Percentiles rank a stretch among this genome's conserved stretches.
These are phyloP conservation scores for Colletotrichum sublineola DNA, from an alignment of 2,329 filamentous ascomycete genomes.

Conservation along the genomic window DNA sequence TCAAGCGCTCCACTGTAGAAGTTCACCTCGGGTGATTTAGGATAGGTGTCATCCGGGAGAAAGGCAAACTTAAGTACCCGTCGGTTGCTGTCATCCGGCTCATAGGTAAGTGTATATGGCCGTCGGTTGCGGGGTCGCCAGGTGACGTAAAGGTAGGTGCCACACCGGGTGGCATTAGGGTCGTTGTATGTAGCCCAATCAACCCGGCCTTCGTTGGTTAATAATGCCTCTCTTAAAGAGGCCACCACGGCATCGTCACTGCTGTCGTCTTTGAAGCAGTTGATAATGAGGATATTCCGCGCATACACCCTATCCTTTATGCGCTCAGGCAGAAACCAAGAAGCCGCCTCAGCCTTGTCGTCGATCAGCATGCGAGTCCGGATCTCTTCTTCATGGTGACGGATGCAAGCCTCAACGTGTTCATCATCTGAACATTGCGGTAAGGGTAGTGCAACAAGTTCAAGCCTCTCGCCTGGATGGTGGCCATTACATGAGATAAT, in stretches of 20 bases:
- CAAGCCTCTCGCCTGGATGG: background rate
- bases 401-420: background rate
- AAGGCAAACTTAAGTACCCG: too few relatives aligned
- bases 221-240: slow-evolving; percentile 3
- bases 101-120: too few relatives aligned
- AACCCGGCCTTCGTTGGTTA: too few relatives aligned
- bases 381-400: slow-evolving; percentile 2
- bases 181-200: too few relatives aligned
- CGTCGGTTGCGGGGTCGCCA: too few relatives aligned
- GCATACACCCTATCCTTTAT: background rate
- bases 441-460: slow-evolving; percentile 15
- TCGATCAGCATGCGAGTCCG: background rate
- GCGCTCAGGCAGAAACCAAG: slow-evolving; percentile 28
- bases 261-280: background rate
- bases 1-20: too few relatives aligned
- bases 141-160: too few relatives aligned
- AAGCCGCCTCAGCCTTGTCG: slow-evolving; percentile 7
- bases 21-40: too few relatives aligned
- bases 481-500: too few relatives aligned
- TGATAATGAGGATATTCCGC: background rate
- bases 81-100: too few relatives aligned
- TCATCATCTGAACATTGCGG: background rate
- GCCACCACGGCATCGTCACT: background rate
- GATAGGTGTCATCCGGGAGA: background rate
- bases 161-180: too few relatives aligned